A percentile compares a stretch with the other conserved stretches of the same genome.
Evolutionary conservation across 768 basidiomycete species (phyloP).

Genomic region (Mycena polygramma): DNA sequence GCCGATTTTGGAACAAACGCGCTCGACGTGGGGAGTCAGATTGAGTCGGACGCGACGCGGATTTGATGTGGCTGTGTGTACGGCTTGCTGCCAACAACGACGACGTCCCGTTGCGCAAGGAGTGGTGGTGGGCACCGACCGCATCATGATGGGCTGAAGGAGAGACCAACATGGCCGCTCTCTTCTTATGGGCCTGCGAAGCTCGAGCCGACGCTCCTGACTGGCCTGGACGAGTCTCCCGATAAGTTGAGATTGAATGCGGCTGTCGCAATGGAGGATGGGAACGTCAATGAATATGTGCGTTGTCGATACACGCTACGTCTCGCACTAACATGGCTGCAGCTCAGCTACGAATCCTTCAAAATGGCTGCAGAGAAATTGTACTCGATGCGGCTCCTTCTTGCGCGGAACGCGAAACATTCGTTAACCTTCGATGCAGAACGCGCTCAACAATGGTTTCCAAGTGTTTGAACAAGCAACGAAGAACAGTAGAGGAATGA

Average conservation of each 20-base stretch:
- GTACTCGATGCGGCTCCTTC: no score
- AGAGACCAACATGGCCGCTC: constrained; percentile 85
- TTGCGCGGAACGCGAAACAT: no score
- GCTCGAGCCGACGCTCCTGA: no score
- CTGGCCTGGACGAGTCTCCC: no score
- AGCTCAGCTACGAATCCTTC: constrained; percentile 71
- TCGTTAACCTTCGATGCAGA: constrained; percentile 44
- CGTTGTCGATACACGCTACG: constrained; percentile 43
- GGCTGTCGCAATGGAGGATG: constrained; percentile 64
- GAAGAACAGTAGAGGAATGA: constrained; percentile 22
- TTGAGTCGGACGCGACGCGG: no score
- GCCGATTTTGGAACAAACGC: no score
- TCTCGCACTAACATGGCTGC: not conserved
- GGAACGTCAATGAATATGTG: constrained; percentile 78
- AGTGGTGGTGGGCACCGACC: no score
- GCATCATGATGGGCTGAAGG: no score
- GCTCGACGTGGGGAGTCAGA: no score
- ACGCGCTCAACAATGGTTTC: constrained; percentile 61
- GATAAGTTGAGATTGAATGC: constrained; percentile 86
- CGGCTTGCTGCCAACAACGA: constrained; percentile 53
- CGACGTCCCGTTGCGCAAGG: constrained; percentile 68
- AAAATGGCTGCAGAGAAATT: constrained; percentile 67
- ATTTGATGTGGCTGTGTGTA: no score
- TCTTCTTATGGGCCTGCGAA: constrained; percentile 84
- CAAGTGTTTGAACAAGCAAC: constrained; percentile 67